Percentiles rank a stretch among this genome's conserved stretches.
Evolutionary conservation across 768 basidiomycete species (phyloP).

Genomic region (Agrocybe pediades): DNA sequence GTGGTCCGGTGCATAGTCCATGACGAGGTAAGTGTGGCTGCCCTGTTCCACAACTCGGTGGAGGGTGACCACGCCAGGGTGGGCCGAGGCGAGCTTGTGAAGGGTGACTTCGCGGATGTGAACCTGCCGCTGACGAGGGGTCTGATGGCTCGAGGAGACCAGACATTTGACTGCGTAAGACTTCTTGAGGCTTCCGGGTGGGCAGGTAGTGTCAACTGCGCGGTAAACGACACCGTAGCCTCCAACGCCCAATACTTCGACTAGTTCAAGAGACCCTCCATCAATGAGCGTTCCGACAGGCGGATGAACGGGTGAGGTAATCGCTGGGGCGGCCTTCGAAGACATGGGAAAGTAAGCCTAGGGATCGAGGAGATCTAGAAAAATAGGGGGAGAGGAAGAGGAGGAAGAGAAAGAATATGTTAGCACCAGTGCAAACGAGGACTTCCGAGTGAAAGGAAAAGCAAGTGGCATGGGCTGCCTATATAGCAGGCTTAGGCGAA

Average conservation of each 20-base stretch:
- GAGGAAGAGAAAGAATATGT: slow-evolving; percentile 29
- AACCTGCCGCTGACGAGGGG: slow-evolving; percentile 69
- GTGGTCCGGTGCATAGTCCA: slow-evolving; percentile 93
- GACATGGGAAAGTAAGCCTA: slow-evolving; percentile 32
- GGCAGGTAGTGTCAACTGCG: slow-evolving; percentile 69
- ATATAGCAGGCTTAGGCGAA: slow-evolving; percentile 22
- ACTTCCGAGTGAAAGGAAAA: slow-evolving; percentile 39
- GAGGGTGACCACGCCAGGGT: slow-evolving; percentile 87
- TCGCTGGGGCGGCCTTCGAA: slow-evolving; percentile 34
- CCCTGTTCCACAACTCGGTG: slow-evolving; percentile 89
- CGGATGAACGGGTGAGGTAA: slow-evolving; percentile 51
- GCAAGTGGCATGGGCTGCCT: slow-evolving; percentile 19
- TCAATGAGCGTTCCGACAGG: slow-evolving; percentile 86
- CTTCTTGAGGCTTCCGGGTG: slow-evolving; percentile 40
- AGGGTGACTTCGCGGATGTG: slow-evolving; percentile 92
- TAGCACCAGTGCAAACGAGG: slow-evolving; percentile 49
- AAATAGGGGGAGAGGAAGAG: slow-evolving; percentile 18
- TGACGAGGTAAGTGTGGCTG: slow-evolving; percentile 86
- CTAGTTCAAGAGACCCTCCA: slow-evolving; percentile 82
- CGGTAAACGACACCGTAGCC: slow-evolving; percentile 97
- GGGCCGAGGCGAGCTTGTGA: slow-evolving; percentile 78
- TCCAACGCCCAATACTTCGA: slow-evolving; percentile 89
- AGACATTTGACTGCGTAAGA: slow-evolving; percentile 96
- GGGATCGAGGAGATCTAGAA: slow-evolving; percentile 1
- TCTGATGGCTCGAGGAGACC: slow-evolving; percentile 51